Percentiles rank a stretch among this genome's conserved stretches.
These are phyloP conservation scores for Penicillium dipodomyicola DNA, from an alignment of 495 filamentous ascomycete genomes.

Conservation along the genomic window DNA sequence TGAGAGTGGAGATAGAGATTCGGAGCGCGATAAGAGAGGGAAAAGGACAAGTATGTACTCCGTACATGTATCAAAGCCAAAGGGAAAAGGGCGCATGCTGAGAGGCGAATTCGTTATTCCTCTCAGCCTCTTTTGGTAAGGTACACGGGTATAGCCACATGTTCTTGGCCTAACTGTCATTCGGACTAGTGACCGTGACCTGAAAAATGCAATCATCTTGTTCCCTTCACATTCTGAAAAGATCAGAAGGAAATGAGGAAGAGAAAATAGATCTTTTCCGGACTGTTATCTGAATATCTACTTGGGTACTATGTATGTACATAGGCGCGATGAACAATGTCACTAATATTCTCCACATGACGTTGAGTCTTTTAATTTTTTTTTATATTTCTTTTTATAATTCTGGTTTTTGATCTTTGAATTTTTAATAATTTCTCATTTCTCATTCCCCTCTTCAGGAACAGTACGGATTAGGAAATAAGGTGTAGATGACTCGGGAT, in stretches of 20 bases:
- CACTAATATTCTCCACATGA: slow-evolving; percentile 1
- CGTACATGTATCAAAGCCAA: background rate
- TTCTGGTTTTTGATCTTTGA: background rate
- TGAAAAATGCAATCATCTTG: background rate
- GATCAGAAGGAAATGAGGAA: background rate
- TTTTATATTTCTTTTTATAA: no score
- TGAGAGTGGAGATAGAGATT: background rate
- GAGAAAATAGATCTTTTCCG: background rate
- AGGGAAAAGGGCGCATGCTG: background rate
- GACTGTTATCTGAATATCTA: background rate
- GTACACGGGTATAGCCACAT: background rate
- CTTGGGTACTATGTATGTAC: no score
- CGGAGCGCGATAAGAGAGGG: slow-evolving; percentile 1
- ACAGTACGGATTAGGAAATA: background rate
- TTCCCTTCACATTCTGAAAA: background rate
- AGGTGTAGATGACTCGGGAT: background rate
- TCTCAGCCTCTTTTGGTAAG: slow-evolving; percentile 1
- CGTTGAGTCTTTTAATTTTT: background rate
- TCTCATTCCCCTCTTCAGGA: background rate
- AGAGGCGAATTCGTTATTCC: background rate
- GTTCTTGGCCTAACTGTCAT: background rate
- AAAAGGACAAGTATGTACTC: background rate
- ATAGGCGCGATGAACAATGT: background rate
- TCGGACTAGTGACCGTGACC: background rate
- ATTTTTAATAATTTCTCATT: background rate